phyloP scores from a whole-genome alignment of 352 stramenopile species.

The Pythium apleroticum region DNA sequence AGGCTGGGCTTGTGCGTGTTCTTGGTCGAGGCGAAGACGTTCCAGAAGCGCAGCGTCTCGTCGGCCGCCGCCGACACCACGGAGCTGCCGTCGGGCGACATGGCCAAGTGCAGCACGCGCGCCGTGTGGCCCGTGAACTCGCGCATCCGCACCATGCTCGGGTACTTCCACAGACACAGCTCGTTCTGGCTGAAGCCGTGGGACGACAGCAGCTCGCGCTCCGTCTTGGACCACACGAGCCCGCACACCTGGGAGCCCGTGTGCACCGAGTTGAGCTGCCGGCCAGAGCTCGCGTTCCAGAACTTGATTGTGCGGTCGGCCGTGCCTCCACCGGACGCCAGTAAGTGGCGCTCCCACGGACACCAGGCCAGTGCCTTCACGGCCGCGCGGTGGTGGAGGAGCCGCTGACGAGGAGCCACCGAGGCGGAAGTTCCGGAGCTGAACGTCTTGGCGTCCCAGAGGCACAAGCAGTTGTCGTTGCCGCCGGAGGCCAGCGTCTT shows the following conservation, averaged over 20 bases:
- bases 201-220: conserved; percentile 92
- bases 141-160: conserved; percentile 90
- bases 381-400: conserved; percentile 92
- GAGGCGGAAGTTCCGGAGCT: not conserved
- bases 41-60: conserved; percentile 97
- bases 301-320: conserved; percentile 97
- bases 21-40: conserved; percentile 70
- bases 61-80: conserved; percentile 94
- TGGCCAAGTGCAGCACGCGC: conserved; percentile 92
- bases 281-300: conserved; percentile 89
- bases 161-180: conserved; percentile 95
- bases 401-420: conserved; percentile 38
- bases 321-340: conserved; percentile 94
- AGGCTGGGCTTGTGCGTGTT: conserved; percentile 6
- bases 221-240: conserved; percentile 85
- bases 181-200: conserved; percentile 95
- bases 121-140: conserved; percentile 94
- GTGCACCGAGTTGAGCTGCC: conserved; percentile 91
- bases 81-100: conserved; percentile 90
- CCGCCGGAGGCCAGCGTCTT: conserved; percentile 91
- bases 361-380: conserved; percentile 98
- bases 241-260: conserved; percentile 95
- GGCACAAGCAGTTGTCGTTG: conserved; percentile 95
- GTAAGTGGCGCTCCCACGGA: conserved; percentile 92
- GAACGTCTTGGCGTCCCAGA: conserved; percentile 88